Conservation (phyloP, 305 asterid genomes). For the Solanum chacoense region DNA sequence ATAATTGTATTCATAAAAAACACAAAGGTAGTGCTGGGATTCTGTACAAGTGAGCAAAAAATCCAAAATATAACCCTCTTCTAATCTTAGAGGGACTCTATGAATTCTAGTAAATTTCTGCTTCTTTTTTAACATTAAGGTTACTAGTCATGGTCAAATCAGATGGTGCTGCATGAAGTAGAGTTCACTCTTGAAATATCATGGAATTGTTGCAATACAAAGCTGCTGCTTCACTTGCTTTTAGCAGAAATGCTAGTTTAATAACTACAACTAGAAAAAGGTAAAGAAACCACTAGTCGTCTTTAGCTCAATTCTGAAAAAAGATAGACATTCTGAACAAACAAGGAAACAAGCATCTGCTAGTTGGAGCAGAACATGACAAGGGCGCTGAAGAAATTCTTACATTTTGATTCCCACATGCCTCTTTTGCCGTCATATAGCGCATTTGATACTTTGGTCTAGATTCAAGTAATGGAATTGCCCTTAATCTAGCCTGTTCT, state of each 20-base stretch:
- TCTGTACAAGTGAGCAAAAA: background rate
- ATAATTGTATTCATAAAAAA: background rate
- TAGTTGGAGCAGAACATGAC: background rate
- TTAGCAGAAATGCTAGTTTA: background rate
- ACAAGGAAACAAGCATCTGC: background rate
- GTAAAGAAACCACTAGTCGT: background rate
- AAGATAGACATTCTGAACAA: background rate
- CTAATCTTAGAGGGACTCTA: background rate
- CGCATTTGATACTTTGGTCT: conserved; percentile 97
- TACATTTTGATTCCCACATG: conserved; percentile 82
- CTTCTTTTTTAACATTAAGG: background rate
- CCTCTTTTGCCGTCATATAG: conserved; percentile 82
- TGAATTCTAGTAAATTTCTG: background rate
- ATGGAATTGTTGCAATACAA: background rate
- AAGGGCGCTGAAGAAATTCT: conserved; percentile 9
- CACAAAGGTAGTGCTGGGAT: background rate
- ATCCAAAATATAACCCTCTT: background rate
- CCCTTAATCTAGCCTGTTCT: conserved; percentile 87
- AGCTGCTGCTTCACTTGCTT: background rate
- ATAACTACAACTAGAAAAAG: background rate
- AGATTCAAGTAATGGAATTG: conserved; percentile 90
- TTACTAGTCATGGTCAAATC: background rate
- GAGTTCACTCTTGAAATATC: background rate
- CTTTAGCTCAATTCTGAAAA: background rate
- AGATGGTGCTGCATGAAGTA: background rate